Percentiles rank a stretch among this genome's conserved stretches.
Evolutionary conservation across 345 rosid genomes (phyloP).

Genomic region (Arabidopsis suecica): DNA sequence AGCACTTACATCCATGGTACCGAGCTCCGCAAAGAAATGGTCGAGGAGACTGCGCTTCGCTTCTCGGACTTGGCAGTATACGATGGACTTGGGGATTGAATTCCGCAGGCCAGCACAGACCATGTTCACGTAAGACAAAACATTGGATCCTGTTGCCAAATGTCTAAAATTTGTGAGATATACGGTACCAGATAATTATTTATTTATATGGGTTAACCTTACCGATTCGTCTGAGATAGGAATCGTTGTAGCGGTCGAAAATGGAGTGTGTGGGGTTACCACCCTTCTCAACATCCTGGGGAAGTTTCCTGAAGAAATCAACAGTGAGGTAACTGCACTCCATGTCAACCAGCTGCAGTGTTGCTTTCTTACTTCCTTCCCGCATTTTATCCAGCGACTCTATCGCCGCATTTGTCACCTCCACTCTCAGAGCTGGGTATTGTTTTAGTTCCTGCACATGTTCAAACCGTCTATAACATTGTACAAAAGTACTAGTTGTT

Average conservation of each 20-base stretch:
- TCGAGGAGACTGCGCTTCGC: conserved; percentile 94
- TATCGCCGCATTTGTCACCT: conserved; percentile 86
- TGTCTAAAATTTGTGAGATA: conserved; percentile 12
- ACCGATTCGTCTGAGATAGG: conserved; percentile 95
- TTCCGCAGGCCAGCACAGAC: conserved; percentile 86
- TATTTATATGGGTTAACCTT: conserved; percentile 38
- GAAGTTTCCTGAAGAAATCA: conserved; percentile 97
- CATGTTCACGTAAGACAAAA: conserved; percentile 91
- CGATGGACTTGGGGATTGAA: conserved; percentile 94
- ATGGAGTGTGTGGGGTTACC: conserved; percentile 96
- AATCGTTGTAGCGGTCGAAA: conserved; percentile 91
- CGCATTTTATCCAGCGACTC: conserved; percentile 95
- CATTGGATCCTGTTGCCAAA: conserved; percentile 74
- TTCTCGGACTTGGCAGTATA: conserved; percentile 98
- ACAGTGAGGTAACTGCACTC: conserved; percentile 92
- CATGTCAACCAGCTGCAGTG: conserved; percentile 95
- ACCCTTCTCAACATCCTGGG: conserved; percentile 97
- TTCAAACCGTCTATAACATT: conserved; percentile 27
- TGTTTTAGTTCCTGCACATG: conserved; percentile 87
- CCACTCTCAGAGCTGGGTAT: conserved; percentile 94
- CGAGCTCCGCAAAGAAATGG: conserved; percentile 89
- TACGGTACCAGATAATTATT: background rate
- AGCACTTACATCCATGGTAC: conserved; percentile 79
- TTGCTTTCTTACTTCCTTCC: conserved; percentile 86
- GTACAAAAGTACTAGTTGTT: background rate